phyloP scores from a whole-genome alignment of 106 monocot species.

The Dioscorea dumetorum region DNA sequence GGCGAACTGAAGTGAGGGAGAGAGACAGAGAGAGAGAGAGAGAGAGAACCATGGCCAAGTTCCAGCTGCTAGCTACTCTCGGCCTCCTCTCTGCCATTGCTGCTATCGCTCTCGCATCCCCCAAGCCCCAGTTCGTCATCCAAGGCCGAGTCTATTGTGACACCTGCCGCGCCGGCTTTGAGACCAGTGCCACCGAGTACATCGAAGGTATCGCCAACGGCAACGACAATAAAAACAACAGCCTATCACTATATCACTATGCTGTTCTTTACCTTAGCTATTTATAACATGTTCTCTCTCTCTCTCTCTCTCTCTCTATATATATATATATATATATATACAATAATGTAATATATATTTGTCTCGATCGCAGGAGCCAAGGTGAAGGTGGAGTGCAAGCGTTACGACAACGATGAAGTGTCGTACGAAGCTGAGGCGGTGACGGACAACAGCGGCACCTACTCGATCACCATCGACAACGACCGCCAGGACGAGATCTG shows the following conservation, averaged over 20 bases:
- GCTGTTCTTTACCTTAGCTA: no score
- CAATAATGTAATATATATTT: no score
- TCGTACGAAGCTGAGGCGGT: conserved; percentile 18
- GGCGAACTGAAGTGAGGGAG: no score
- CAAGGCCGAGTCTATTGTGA: conserved; percentile 22
- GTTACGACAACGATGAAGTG: conserved; percentile 15
- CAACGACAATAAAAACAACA: no score
- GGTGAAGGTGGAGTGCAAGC: conserved; percentile 45
- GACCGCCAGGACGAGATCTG: conserved; percentile 48
- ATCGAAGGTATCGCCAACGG: conserved; percentile 17
- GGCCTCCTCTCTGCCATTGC: background rate
- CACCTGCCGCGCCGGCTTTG: conserved; percentile 51
- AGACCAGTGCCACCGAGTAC: conserved; percentile 39
- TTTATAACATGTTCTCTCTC: no score
- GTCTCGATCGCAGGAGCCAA: conserved; percentile 22
- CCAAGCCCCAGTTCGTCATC: background rate
- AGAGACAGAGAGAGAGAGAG: no score
- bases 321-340: no score
- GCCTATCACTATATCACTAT: no score
- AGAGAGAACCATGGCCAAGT: background rate
- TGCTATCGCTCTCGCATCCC: background rate
- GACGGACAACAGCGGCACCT: conserved; percentile 37
- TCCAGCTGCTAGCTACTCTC: background rate
- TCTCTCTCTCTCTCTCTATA: no score
- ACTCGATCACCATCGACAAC: conserved; percentile 28